Evolutionary conservation across 2,329 filamentous ascomycete genomes (phyloP).

Genomic region (Cercospora brassicicola): DNA sequence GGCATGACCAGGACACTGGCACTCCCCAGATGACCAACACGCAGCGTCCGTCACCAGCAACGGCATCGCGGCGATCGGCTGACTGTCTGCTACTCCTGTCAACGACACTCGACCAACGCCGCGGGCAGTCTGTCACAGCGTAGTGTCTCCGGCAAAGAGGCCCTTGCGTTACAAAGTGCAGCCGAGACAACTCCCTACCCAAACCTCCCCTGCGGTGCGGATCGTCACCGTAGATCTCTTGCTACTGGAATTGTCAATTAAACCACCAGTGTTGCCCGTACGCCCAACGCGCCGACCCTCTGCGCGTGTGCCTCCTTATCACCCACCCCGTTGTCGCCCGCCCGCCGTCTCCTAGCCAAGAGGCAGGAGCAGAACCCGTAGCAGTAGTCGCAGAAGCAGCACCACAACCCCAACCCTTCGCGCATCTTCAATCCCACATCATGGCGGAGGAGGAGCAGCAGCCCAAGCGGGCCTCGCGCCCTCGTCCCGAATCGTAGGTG

Average conservation of each 20-base stretch:
- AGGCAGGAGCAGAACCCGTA: background rate
- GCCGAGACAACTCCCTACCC: constrained; percentile 6
- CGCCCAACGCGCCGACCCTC: background rate
- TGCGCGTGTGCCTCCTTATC: background rate
- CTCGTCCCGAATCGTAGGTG: constrained; percentile 34
- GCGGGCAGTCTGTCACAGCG: background rate
- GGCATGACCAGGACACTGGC: background rate
- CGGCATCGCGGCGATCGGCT: background rate
- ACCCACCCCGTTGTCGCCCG: background rate
- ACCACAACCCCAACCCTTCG: background rate
- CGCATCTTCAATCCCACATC: background rate
- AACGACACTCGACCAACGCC: background rate
- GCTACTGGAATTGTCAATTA: constrained; percentile 15
- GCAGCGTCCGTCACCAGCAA: background rate
- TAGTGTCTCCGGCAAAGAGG: constrained; percentile 1
- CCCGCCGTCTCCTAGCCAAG: background rate
- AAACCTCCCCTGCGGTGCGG: constrained; percentile 1
- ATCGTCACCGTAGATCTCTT: constrained; percentile 14
- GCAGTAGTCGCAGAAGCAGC: background rate
- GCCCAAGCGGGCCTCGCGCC: constrained; percentile 10
- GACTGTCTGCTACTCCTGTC: background rate
- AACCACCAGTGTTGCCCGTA: background rate
- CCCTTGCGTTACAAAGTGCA: constrained; percentile 7
- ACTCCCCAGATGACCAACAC: background rate
- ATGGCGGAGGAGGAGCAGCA: constrained; percentile 19